Evolutionary conservation across 495 filamentous ascomycete species (phyloP).

Genomic region (Hyphodiscus hymeniophilus): DNA sequence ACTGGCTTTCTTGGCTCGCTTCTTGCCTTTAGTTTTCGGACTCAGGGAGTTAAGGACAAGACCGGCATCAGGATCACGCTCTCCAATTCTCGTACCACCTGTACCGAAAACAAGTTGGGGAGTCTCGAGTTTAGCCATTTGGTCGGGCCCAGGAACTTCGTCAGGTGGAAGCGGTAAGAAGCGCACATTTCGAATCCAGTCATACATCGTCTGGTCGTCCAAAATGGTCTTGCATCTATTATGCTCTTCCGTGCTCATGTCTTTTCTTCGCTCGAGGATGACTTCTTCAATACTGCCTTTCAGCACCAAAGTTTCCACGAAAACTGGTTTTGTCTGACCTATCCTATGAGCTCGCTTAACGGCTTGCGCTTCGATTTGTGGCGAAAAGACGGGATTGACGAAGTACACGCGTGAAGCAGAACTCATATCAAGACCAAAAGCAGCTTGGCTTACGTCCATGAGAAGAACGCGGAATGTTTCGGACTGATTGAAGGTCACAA

Average conservation of each 20-base stretch:
- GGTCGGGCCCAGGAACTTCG: constrained; percentile 34
- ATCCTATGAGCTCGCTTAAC: constrained; percentile 88
- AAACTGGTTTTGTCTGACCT: constrained; percentile 71
- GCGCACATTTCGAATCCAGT: constrained; percentile 66
- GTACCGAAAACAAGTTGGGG: constrained; percentile 54
- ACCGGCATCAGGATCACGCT: constrained; percentile 14
- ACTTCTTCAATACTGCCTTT: constrained; percentile 76
- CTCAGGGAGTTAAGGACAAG: constrained; percentile 1
- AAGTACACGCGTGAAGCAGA: constrained; percentile 85
- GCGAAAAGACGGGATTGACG: constrained; percentile 79
- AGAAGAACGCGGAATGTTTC: constrained; percentile 61
- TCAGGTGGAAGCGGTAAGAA: constrained; percentile 50
- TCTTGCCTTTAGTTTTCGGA: constrained; percentile 4
- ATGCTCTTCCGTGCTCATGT: constrained; percentile 72
- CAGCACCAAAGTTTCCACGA: constrained; percentile 82
- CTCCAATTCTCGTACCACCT: neutral
- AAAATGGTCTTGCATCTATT: constrained; percentile 59
- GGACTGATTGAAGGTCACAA: constrained; percentile 66
- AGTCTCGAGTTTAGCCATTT: constrained; percentile 46
- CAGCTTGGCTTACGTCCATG: constrained; percentile 84
- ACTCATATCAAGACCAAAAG: constrained; percentile 77
- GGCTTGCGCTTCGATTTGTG: constrained; percentile 81
- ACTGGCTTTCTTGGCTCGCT: neutral
- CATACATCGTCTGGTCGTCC: constrained; percentile 68
- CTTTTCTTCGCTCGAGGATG: constrained; percentile 62